Conservation (phyloP, 176 grass and related monocot species). For the Neostapfia colusana region DNA sequence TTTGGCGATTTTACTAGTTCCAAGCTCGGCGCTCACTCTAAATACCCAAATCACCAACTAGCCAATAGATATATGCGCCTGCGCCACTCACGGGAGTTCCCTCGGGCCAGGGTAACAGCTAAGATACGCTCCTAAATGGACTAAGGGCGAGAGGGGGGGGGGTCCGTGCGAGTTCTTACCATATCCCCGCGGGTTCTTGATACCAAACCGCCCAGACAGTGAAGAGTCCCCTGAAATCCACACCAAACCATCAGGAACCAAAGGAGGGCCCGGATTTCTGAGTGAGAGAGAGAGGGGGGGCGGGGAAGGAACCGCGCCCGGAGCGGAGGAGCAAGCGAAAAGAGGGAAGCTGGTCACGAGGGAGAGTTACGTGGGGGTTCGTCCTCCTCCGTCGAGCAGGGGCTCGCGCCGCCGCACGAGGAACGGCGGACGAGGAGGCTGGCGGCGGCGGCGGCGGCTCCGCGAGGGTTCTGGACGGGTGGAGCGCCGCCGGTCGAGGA, state of each 20-base stretch:
- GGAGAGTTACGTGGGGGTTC: not conserved
- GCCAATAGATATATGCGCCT: not conserved
- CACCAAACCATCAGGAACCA: not conserved
- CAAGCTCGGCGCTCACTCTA: not conserved
- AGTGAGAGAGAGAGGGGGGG: not conserved
- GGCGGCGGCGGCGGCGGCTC: not conserved
- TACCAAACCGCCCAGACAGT: not conserved
- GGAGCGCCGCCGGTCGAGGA: not conserved
- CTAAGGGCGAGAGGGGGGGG: not conserved
- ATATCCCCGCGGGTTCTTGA: not conserved
- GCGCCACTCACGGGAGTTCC: not conserved
- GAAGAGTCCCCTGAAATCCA: not conserved
- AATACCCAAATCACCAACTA: not conserved
- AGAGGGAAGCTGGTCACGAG: not conserved
- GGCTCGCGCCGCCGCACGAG: not conserved
- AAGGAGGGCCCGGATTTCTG: not conserved
- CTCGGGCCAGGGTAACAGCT: not conserved
- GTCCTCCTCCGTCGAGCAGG: not conserved
- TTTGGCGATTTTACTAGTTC: not conserved
- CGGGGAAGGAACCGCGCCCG: not conserved
- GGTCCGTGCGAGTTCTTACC: conserved; percentile 15
- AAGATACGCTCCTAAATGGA: not conserved
- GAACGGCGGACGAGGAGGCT: not conserved
- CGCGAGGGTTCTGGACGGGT: conserved; percentile 8
- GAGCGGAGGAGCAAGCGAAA: not conserved